Evolutionary conservation across 2,329 filamentous ascomycete genomes (phyloP).

Genomic region (Pseudogymnoascus sp.): DNA sequence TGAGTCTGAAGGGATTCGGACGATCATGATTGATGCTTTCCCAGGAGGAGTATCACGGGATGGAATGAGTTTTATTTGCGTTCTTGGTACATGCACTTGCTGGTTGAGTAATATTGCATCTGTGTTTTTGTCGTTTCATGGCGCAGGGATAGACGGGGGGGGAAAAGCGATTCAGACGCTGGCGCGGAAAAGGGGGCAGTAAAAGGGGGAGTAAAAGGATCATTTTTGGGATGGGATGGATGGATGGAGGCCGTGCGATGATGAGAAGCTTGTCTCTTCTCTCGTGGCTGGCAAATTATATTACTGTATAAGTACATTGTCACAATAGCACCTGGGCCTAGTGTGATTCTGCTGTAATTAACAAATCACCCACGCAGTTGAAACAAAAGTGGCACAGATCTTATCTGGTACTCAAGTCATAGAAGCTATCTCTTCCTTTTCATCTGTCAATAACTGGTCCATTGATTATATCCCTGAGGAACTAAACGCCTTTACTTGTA

Average conservation of each 20-base stretch:
- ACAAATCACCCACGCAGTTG: no score
- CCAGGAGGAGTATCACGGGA: not conserved
- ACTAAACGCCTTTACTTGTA: no score
- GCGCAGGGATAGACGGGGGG: not conserved
- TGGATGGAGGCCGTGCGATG: not conserved
- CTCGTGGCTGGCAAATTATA: not conserved
- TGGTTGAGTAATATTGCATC: not conserved
- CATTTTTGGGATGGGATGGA: not conserved
- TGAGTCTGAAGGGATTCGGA: not conserved
- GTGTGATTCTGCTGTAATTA: not conserved
- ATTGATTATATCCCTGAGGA: no score
- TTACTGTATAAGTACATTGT: not conserved
- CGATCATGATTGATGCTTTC: not conserved
- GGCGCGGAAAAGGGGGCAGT: not conserved
- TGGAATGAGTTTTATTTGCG: not conserved
- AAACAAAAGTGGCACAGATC: no score
- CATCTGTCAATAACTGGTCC: no score
- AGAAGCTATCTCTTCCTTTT: no score
- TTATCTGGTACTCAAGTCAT: no score
- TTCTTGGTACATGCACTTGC: not conserved
- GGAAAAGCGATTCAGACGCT: constrained; percentile 1
- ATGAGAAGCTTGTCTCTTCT: not conserved
- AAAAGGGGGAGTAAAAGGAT: not conserved
- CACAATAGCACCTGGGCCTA: not conserved
- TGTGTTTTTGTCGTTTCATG: not conserved